These are phyloP conservation scores for Pleoardoris graminearum DNA, from an alignment of 2,329 filamentous ascomycete species.

Conservation along the genomic window DNA sequence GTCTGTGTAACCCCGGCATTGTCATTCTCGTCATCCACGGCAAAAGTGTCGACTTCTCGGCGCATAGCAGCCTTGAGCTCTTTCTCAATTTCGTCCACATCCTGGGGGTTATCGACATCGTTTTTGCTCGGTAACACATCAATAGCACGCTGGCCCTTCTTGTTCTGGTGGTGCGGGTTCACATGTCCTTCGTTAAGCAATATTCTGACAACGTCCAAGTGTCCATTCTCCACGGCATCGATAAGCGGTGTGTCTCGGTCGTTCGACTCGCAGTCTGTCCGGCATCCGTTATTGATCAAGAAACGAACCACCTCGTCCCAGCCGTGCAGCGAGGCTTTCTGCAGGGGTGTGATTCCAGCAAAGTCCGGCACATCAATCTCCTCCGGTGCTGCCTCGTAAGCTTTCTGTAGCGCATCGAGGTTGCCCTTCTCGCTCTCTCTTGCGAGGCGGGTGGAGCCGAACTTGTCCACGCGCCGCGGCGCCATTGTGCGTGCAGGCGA, in stretches of 20 bases:
- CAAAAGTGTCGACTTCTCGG: constrained; percentile 50
- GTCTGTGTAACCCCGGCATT: constrained; percentile 32
- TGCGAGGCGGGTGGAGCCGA: constrained; percentile 88
- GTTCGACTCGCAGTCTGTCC: constrained; percentile 75
- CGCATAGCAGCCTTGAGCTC: constrained; percentile 64
- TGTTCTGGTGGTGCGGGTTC: constrained; percentile 87
- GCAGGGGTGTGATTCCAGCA: constrained; percentile 92
- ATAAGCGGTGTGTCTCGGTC: constrained; percentile 88
- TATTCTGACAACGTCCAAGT: constrained; percentile 83
- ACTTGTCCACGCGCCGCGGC: constrained; percentile 87
- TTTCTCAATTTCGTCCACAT: constrained; percentile 79
- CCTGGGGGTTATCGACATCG: constrained; percentile 57
- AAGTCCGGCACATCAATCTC: constrained; percentile 90
- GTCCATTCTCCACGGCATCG: constrained; percentile 94
- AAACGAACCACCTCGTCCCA: constrained; percentile 85
- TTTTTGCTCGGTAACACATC: constrained; percentile 65
- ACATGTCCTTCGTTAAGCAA: constrained; percentile 78
- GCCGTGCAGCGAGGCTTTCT: constrained; percentile 88
- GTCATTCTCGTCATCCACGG: constrained; percentile 54
- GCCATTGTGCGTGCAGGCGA: constrained; percentile 62
- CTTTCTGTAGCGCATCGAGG: constrained; percentile 74
- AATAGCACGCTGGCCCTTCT: constrained; percentile 88
- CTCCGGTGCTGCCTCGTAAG: constrained; percentile 77
- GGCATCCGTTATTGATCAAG: constrained; percentile 80
- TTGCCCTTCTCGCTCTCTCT: constrained; percentile 86